A percentile compares a stretch with the other conserved stretches of the same genome.
Conservation (phyloP, 1,284 basidiomycete genomes). For the Irpex sp. region DNA sequence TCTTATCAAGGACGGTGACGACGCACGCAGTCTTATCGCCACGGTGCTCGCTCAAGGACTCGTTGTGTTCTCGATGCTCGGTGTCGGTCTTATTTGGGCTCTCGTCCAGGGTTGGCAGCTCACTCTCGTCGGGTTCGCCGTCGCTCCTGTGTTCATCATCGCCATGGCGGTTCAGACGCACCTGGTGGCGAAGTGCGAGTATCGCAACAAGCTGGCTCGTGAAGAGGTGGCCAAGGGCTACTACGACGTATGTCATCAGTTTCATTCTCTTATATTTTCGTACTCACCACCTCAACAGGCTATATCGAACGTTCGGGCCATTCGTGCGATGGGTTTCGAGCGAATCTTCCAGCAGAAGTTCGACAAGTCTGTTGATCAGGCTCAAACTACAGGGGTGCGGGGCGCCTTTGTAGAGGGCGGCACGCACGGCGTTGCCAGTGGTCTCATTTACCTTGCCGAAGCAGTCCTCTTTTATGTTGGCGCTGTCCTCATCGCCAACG, state of each 20-base stretch:
- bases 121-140: conserved; percentile 85
- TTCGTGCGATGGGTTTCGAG: conserved; percentile 90
- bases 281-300: conserved; percentile 38
- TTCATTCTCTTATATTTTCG: conserved; percentile 1
- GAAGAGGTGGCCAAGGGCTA: conserved; percentile 86
- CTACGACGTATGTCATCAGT: conserved; percentile 62
- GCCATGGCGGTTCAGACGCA: conserved; percentile 73
- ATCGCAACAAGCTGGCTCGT: conserved; percentile 77
- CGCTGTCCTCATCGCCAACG: conserved; percentile 75
- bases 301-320: conserved; percentile 84
- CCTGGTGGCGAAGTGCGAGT: conserved; percentile 70
- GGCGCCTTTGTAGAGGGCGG: conserved; percentile 85
- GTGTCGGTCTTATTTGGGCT: conserved; percentile 85
- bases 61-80: conserved; percentile 80
- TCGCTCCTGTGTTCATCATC: conserved; percentile 81
- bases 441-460: conserved; percentile 84
- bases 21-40: conserved; percentile 78
- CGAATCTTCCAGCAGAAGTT: conserved; percentile 71
- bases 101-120: conserved; percentile 89
- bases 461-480: conserved; percentile 91
- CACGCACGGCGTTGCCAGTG: conserved; percentile 77
- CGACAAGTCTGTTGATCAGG: conserved; percentile 53
- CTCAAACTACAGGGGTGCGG: conserved; percentile 66
- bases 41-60: conserved; percentile 71
- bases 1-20: conserved; percentile 90